phyloP scores from a whole-genome alignment of 73 alveolate genomes.

The Paramecium tetraurelia region DNA sequence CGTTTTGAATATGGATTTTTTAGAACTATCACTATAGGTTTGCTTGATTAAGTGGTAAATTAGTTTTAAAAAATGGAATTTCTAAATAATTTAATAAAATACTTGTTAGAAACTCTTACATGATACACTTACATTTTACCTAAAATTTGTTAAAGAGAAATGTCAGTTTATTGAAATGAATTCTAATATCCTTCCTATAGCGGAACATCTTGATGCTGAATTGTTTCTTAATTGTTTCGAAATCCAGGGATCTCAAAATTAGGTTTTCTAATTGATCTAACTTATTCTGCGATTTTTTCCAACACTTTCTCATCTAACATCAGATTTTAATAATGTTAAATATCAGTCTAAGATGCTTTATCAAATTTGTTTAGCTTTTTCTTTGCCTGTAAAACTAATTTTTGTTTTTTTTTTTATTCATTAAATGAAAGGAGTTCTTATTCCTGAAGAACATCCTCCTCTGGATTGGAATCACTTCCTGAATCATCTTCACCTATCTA shows the following conservation, averaged over 20 bases:
- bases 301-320: conserved; percentile 10
- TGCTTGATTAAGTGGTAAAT: not conserved
- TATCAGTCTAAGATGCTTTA: not conserved
- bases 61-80: not conserved
- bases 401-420: not conserved
- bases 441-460: not conserved
- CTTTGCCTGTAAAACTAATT: not conserved
- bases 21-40: not conserved
- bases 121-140: conserved; percentile 5
- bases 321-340: conserved; percentile 3
- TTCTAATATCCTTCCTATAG: not conserved
- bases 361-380: not conserved
- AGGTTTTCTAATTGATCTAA: not conserved
- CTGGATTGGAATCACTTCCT: conserved; percentile 39
- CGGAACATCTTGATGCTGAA: not conserved
- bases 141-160: not conserved
- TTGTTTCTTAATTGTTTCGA: not conserved
- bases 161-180: not conserved
- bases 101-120: not conserved
- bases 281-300: not conserved
- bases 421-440: not conserved
- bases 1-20: conserved; percentile 23
- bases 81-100: not conserved
- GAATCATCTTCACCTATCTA: not conserved
- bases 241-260: not conserved